A percentile compares a stretch with the other conserved stretches of the same genome.
These are phyloP conservation scores for Pseudonectria buxi DNA, from an alignment of 2,329 filamentous ascomycete genomes.

Conservation along the genomic window DNA sequence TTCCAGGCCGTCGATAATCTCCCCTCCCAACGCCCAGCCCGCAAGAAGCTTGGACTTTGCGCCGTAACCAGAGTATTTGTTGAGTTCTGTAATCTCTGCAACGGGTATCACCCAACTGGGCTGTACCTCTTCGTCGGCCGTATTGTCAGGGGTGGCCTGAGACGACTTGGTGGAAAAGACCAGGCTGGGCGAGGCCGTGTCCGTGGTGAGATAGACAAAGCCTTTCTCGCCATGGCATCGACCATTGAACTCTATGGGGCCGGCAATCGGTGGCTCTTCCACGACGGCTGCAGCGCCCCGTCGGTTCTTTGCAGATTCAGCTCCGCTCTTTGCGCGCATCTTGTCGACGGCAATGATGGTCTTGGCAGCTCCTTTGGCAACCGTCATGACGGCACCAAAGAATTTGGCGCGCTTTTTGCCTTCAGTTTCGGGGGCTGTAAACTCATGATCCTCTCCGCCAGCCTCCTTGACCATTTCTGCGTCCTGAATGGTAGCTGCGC, in stretches of 20 bases:
- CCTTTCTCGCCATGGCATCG: slow-evolving; percentile 63
- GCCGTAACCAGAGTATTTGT: slow-evolving; percentile 69
- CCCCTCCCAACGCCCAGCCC: slow-evolving; percentile 63
- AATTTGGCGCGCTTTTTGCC: slow-evolving; percentile 35
- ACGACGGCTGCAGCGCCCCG: slow-evolving; percentile 26
- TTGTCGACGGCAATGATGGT: slow-evolving; percentile 63
- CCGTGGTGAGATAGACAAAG: slow-evolving; percentile 7
- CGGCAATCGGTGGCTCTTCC: slow-evolving; percentile 22
- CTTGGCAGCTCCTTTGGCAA: slow-evolving; percentile 60
- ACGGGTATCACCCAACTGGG: slow-evolving; percentile 63
- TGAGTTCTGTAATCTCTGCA: slow-evolving; percentile 60
- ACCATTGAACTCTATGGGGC: slow-evolving; percentile 65
- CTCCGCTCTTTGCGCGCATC: slow-evolving; percentile 52
- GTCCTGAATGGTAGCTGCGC: slow-evolving; percentile 43
- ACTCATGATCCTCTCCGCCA: slow-evolving; percentile 35
- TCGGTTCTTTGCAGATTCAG: slow-evolving; percentile 57
- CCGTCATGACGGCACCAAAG: slow-evolving; percentile 56
- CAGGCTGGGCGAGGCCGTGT: not conserved
- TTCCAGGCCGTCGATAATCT: slow-evolving; percentile 65
- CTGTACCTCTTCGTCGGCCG: slow-evolving; percentile 31
- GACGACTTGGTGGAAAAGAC: slow-evolving; percentile 3
- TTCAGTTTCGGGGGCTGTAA: slow-evolving; percentile 37
- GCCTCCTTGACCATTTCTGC: slow-evolving; percentile 25
- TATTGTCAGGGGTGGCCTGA: not conserved
- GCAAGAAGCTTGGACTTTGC: slow-evolving; percentile 75